Evolutionary conservation across 2,329 filamentous ascomycete species (phyloP), one percentile per base, ranked within the genome.

Genomic region (Paramyrothecium roridum): DNA sequence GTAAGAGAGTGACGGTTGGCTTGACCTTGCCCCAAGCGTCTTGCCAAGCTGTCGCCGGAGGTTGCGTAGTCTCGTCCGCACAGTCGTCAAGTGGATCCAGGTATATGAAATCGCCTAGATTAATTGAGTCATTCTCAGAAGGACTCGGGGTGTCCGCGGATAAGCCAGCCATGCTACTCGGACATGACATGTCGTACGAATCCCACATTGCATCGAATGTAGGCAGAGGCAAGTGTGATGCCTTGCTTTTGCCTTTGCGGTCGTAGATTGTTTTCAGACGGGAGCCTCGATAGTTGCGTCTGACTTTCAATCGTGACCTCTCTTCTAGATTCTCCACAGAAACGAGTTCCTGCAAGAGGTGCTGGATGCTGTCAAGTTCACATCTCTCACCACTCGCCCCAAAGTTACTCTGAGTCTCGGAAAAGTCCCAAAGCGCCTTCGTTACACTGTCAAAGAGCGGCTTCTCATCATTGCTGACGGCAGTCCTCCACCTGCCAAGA

Each of bases 401-500:
- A 30, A 30, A 30, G 26, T 10, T 10, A 10, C 10, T 10, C 6
- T 6, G 6, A 30, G 26, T 30, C 26, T 30, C 26, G 26, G 26
- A 30, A 30, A 30, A 30, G 26, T 54, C 53, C 67, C 65, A 69
- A 13, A 63, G 57, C 11, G 57, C 48, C 33, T 62, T 56, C 8
- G 57, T 57, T 45, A 69, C 43, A 17, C 61, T 52, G 47, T 68
- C 62, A 52, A 68, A 69, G 12, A 65, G 52, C 20, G 45, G 16
- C 21, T 54, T 51, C 10, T 65, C 62, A 10, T 52, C 37, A 8
- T 51, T 48, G 1, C 57, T 52, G 4, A 68, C 26, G 2, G 65
- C 17, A 2, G 58, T 51, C 30, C 59, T 66, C 67, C 67, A 69
- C 12, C 65, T 60, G 7, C 58, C 53, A 3, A 69, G 52, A 50